Percentiles rank a stretch among this genome's conserved stretches.
phyloP scores from a whole-genome alignment of 2,329 filamentous ascomycete genomes.

The Aureobasidium leucospermi region DNA sequence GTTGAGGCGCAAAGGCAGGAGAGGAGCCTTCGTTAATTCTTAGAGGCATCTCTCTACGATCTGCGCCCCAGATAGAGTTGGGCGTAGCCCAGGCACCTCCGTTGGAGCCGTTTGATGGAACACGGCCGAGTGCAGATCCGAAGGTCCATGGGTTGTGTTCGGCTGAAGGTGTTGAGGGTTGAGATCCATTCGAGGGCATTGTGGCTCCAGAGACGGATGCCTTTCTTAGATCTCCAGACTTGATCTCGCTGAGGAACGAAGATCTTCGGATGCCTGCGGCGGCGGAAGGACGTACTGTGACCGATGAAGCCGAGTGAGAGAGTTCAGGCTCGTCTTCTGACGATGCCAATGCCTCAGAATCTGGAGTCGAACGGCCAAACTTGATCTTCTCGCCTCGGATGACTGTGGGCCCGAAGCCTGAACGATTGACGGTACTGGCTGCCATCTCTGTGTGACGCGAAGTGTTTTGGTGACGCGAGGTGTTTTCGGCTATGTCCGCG shows the following conservation, averaged over 20 bases:
- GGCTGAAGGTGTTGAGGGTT: slow-evolving; percentile 69
- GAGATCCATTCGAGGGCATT: slow-evolving; percentile 48
- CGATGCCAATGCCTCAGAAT: slow-evolving; percentile 62
- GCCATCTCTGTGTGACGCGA: background rate
- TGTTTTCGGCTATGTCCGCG: no score
- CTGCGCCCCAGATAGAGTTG: slow-evolving; percentile 4
- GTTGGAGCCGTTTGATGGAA: slow-evolving; percentile 31
- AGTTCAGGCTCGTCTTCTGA: slow-evolving; percentile 86
- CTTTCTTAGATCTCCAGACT: slow-evolving; percentile 56
- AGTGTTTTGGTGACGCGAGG: background rate
- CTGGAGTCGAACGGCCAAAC: slow-evolving; percentile 5
- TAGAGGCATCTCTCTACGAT: background rate
- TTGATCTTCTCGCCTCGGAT: slow-evolving; percentile 4
- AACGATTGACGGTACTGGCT: background rate
- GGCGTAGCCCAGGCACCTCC: background rate
- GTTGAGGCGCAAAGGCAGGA: background rate
- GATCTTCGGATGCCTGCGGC: slow-evolving; percentile 59
- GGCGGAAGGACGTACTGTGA: slow-evolving; percentile 34
- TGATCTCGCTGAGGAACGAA: slow-evolving; percentile 84
- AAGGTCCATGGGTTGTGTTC: slow-evolving; percentile 38
- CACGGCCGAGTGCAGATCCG: slow-evolving; percentile 29
- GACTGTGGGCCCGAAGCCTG: background rate
- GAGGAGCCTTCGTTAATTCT: background rate
- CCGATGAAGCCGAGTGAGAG: slow-evolving; percentile 39
- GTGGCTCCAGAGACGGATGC: slow-evolving; percentile 64